Conservation (phyloP, 208 protist species). For the Crithidia acanthocephali region DNA sequence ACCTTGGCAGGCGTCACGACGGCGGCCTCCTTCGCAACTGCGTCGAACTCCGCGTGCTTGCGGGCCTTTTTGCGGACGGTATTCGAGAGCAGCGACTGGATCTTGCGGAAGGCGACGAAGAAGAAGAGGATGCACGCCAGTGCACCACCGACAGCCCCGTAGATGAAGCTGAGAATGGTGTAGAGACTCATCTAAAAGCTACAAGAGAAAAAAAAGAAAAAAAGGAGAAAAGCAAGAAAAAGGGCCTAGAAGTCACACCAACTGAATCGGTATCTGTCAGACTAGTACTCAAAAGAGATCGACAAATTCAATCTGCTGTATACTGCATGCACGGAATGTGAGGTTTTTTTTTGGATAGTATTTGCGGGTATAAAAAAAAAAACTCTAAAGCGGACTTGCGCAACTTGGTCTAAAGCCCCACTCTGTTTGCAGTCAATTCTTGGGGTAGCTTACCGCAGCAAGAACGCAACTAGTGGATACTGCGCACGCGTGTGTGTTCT, state of each 20-base stretch:
- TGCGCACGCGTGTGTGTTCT: too few relatives aligned
- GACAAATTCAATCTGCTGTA: too few relatives aligned
- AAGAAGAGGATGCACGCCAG: constrained; percentile 51
- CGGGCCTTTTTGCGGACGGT: constrained; percentile 51
- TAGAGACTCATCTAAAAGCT: constrained; percentile 25
- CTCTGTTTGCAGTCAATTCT: too few relatives aligned
- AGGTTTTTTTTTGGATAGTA: too few relatives aligned
- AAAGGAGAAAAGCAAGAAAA: background rate
- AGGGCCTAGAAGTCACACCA: background rate
- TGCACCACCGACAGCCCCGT: constrained; percentile 51
- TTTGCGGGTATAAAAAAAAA: too few relatives aligned
- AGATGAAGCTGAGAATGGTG: constrained; percentile 47
- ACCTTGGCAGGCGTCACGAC: constrained; percentile 53
- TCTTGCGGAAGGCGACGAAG: constrained; percentile 51
- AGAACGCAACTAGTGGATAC: too few relatives aligned
- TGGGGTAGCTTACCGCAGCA: too few relatives aligned
- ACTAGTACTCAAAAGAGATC: too few relatives aligned
- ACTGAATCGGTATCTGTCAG: too few relatives aligned
- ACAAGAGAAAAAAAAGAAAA: background rate
- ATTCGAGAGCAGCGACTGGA: constrained; percentile 30
- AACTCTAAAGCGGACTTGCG: too few relatives aligned
- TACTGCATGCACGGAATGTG: too few relatives aligned
- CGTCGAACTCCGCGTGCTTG: constrained; percentile 46
- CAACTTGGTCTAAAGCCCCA: too few relatives aligned
- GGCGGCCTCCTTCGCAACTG: constrained; percentile 45